Conservation (phyloP, 177 flowering plant genomes). For the Vitis hybrid region DNA sequence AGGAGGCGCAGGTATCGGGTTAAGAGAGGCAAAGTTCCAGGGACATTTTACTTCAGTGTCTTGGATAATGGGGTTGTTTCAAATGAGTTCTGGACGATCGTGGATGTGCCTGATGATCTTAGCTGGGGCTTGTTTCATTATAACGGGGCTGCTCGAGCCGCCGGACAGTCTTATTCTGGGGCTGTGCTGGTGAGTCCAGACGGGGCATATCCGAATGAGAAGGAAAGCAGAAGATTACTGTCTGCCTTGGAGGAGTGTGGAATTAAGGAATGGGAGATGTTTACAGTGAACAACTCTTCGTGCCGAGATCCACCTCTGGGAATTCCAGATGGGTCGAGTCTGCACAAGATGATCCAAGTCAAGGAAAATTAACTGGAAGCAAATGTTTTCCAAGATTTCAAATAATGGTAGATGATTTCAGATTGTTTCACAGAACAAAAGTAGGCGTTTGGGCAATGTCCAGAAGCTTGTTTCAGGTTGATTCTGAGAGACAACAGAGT, state of each 20-base stretch:
- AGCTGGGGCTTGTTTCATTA: slow-evolving; percentile 96
- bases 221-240: slow-evolving; percentile 31
- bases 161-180: slow-evolving; percentile 91
- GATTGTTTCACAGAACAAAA: too few species aligned
- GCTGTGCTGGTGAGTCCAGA: slow-evolving; percentile 88
- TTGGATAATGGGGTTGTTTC: slow-evolving; percentile 95
- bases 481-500: too few species aligned
- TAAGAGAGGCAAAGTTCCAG: slow-evolving; percentile 67
- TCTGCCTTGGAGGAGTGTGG: slow-evolving; percentile 72
- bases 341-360: slow-evolving; percentile 46
- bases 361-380: slow-evolving; percentile 3
- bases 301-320: slow-evolving; percentile 76
- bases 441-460: too few species aligned
- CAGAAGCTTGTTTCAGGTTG: too few species aligned
- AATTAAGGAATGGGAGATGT: slow-evolving; percentile 88
- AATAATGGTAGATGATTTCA: too few species aligned
- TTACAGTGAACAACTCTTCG: slow-evolving; percentile 68
- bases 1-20: slow-evolving; percentile 82
- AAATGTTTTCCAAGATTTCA: too few species aligned
- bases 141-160: slow-evolving; percentile 83
- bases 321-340: slow-evolving; percentile 74
- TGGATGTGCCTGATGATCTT: slow-evolving; percentile 79
- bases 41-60: slow-evolving; percentile 80
- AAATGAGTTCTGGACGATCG: slow-evolving; percentile 92
- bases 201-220: slow-evolving; percentile 66